Percentiles rank a stretch among this genome's conserved stretches.
phyloP scores from a whole-genome alignment of 106 monocot genomes.

The Dactylorhiza incarnata region DNA sequence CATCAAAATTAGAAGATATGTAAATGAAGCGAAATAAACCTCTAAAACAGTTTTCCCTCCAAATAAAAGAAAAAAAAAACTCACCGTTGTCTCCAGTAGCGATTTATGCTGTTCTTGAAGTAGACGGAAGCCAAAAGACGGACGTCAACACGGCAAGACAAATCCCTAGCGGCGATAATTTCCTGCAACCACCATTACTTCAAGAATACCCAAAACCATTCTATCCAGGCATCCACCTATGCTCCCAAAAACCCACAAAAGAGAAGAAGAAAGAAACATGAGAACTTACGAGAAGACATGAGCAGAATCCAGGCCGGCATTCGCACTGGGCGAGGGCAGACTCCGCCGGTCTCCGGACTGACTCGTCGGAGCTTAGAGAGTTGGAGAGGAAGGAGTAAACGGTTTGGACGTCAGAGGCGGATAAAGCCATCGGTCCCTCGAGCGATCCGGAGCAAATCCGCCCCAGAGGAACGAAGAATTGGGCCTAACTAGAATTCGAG shows the following conservation, averaged over 20 bases:
- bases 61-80: neutral
- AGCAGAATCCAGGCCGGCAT: conserved; percentile 93
- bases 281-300: conserved; percentile 76
- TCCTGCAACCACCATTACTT: conserved; percentile 45
- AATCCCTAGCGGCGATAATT: conserved; percentile 65
- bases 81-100: conserved; percentile 79
- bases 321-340: conserved; percentile 83
- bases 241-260: neutral
- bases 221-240: neutral
- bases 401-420: conserved; percentile 72
- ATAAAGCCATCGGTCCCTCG: conserved; percentile 53
- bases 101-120: conserved; percentile 90
- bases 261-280: neutral
- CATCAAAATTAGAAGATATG: neutral
- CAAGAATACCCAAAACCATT: neutral
- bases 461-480: neutral
- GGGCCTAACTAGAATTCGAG: neutral
- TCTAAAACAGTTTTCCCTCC: too few species aligned
- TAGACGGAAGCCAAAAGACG: conserved; percentile 85
- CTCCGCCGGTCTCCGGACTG: conserved; percentile 72
- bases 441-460: conserved; percentile 1
- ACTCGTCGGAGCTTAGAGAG: conserved; percentile 65
- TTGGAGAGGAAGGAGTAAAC: conserved; percentile 69
- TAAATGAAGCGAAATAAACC: conserved; percentile 26
- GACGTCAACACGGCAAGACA: conserved; percentile 69